phyloP scores from a whole-genome alignment of 225 moss, liverwort and hornwort species.

The Pseudisothecium myosuroides region DNA sequence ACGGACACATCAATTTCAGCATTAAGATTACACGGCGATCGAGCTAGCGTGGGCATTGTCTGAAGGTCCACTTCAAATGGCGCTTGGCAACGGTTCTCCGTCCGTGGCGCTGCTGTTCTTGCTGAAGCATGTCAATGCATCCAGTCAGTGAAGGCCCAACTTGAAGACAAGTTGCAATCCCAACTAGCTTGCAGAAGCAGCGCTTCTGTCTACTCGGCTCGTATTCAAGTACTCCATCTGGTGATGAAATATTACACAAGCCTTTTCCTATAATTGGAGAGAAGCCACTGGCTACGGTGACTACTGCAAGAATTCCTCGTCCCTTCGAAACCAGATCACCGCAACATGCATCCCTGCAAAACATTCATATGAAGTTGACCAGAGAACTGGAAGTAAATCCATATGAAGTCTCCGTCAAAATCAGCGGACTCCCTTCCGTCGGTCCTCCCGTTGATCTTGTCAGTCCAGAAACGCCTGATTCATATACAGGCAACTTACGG shows the following conservation, averaged over 20 bases:
- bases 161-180: not conserved
- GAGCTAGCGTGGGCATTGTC: not conserved
- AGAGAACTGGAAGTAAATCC: not conserved
- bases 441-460: conserved; percentile 8
- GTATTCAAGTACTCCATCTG: not conserved
- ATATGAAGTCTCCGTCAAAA: not conserved
- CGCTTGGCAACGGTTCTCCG: not conserved
- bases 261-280: not conserved
- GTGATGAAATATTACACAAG: not conserved
- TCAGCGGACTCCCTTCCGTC: conserved; percentile 1
- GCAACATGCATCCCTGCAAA: not conserved
- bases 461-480: conserved; percentile 16
- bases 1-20: not conserved
- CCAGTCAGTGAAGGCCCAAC: not conserved
- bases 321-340: not conserved
- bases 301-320: not conserved
- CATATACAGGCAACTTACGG: not conserved
- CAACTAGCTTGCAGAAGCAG: not conserved
- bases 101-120: not conserved
- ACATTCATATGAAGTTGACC: not conserved
- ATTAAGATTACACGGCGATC: not conserved
- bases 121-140: not conserved
- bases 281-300: not conserved
- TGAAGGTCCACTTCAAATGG: not conserved
- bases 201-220: not conserved